phyloP scores from a whole-genome alignment of 225 moss, liverwort and hornwort species.

The Pseudisothecium myosuroides region DNA sequence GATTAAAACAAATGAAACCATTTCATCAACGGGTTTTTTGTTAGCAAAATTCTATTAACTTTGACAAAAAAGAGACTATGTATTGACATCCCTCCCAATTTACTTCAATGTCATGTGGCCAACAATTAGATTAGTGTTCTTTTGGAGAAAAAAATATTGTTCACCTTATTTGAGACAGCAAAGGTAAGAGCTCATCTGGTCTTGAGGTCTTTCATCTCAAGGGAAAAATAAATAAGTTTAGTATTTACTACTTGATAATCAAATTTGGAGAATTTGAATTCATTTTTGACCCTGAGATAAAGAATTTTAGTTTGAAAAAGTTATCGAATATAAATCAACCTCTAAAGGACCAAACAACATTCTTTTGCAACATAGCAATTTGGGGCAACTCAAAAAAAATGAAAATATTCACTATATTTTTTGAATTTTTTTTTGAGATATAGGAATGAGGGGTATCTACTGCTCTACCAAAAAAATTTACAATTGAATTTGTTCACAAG shows the following conservation, averaged over 20 bases:
- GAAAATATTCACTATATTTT: no score
- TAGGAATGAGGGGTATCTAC: no score
- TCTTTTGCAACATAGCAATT: no score
- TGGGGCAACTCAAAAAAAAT: no score
- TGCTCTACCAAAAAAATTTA: no score
- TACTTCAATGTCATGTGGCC: not conserved
- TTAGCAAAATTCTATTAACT: fast-evolving
- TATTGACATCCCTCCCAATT: fast-evolving
- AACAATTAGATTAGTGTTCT: not conserved
- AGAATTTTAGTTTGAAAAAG: not conserved
- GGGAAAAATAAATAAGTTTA: fast-evolving
- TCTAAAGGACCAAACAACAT: no score
- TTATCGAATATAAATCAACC: not conserved
- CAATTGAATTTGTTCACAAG: no score
- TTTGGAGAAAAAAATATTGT: not conserved
- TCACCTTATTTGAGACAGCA: not conserved
- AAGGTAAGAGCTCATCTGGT: fast-evolving
- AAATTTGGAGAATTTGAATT: not conserved
- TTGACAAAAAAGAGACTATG: not conserved
- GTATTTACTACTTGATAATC: no score
- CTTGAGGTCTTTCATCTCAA: fast-evolving
- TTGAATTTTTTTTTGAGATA: no score
- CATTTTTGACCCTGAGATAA: fast-evolving
- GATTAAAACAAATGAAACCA: not conserved
- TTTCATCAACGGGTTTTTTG: not conserved